phyloP scores from a whole-genome alignment of 306 rosid genomes.

The Vachellia collinsii region DNA sequence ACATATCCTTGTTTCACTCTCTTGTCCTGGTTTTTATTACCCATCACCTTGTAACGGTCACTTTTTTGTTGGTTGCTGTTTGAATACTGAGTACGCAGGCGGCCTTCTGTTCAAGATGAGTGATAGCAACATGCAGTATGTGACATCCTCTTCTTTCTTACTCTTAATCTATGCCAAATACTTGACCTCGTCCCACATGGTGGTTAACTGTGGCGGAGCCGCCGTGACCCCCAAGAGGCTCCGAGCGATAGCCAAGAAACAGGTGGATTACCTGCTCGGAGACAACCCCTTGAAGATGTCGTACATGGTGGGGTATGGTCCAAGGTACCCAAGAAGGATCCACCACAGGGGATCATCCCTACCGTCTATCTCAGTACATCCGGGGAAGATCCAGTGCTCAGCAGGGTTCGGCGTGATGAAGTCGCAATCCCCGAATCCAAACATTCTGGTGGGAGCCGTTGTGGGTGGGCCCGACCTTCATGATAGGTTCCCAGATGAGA shows the following conservation, averaged over 20 bases:
- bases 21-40: too few relatives aligned
- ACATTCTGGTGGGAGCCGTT: conserved; percentile 69
- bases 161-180: conserved; percentile 85
- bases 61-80: not conserved
- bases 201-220: conserved; percentile 72
- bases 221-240: conserved; percentile 63
- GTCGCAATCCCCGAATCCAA: conserved; percentile 73
- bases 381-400: conserved; percentile 81
- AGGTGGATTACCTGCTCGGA: conserved; percentile 94
- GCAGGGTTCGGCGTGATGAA: conserved; percentile 69
- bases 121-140: conserved; percentile 93
- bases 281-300: conserved; percentile 92
- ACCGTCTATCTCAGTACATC: conserved; percentile 61
- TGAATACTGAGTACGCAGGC: conserved; percentile 47
- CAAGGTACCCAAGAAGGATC: conserved; percentile 77
- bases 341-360: conserved; percentile 93
- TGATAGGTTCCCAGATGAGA: conserved; percentile 73
- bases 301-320: conserved; percentile 94
- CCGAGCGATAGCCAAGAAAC: conserved; percentile 76
- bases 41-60: conserved; percentile 44
- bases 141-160: conserved; percentile 86
- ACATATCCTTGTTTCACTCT: not conserved
- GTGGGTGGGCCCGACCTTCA: conserved; percentile 83
- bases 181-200: conserved; percentile 64
- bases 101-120: conserved; percentile 89